Base-by-base conservation (phyloP, 2,329 filamentous ascomycete species). In the Trichophaea hybrida region DNA sequence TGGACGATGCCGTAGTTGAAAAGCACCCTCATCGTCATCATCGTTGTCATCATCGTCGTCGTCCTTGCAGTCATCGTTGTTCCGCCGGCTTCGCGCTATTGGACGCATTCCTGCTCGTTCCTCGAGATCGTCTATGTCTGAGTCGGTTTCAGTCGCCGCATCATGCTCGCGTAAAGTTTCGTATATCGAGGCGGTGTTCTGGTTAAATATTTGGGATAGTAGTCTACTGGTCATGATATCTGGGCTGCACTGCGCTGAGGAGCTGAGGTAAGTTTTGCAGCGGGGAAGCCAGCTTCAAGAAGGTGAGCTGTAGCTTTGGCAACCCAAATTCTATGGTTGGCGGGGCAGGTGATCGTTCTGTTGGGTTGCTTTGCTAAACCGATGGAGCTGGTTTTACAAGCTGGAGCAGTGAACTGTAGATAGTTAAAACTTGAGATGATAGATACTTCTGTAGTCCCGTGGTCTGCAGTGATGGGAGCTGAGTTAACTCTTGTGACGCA, bases 111-210 rank as follows among this genome's bases (percentile, higher is more conserved):
- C 65, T 38, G 59, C 64, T 17, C 62, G 59, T 40, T 62, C 62
- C 32, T 62, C 61, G 8, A 65, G 49, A 13, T 62, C 62, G 32
- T 68, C 67, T 12, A 58, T 49, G 34, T 68, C 65, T 24, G 63
- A 67, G 43, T 62, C 67, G 3, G 65, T 65, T 44, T 67, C 64
- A 4, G 64, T 60, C 17, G 59, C 57, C 46, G 58, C 58, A 31
- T 68, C 66, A 37, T 69, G 63, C 48, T 68, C 63, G 31, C 66
- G 65, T 32, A 69, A 61, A 43, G 64, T 67, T 58, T 69, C 67
- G 48, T 69, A 69, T 56, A 69, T 66, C 33, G 64, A 67, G 53
- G 65, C 63, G 13, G 61, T 64, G 58, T 65, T 66, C 53, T 65
- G 57, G 37, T 65, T 60, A 50, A 66, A 65, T 15, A 65, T 64